These are phyloP conservation scores for Spinacia oleracea DNA, from an alignment of 179 eudicot species.

Conservation along the genomic window DNA sequence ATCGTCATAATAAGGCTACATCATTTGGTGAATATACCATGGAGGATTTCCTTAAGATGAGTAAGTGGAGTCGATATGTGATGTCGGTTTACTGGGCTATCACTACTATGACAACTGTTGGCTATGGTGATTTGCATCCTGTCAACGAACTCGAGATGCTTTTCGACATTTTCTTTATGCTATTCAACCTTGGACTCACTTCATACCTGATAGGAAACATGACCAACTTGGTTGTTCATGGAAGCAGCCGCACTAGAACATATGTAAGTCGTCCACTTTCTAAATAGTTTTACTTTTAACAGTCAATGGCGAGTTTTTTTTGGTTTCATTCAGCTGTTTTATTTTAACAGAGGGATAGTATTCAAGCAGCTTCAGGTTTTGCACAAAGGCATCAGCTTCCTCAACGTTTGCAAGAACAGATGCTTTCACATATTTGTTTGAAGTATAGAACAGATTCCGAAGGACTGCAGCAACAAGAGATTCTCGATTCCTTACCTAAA, in stretches of 20 bases:
- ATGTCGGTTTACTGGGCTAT: slow-evolving; percentile 91
- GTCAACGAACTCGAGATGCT: slow-evolving; percentile 76
- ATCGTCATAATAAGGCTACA: slow-evolving; percentile 51
- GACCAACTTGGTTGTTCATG: slow-evolving; percentile 96
- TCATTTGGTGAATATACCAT: slow-evolving; percentile 75
- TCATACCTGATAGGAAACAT: slow-evolving; percentile 89
- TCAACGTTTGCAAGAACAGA: slow-evolving; percentile 76
- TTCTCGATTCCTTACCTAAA: slow-evolving; percentile 81
- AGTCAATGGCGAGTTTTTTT: background rate
- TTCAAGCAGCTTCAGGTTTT: slow-evolving; percentile 92
- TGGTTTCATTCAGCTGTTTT: background rate
- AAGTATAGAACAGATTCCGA: slow-evolving; percentile 82
- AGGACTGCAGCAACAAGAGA: slow-evolving; percentile 89
- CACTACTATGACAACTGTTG: slow-evolving; percentile 83
- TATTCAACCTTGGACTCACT: slow-evolving; percentile 84
- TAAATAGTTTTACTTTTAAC: background rate
- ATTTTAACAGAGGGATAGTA: slow-evolving; percentile 67
- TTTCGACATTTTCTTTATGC: slow-evolving; percentile 75
- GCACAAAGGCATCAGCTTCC: slow-evolving; percentile 81
- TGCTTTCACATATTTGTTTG: slow-evolving; percentile 84
- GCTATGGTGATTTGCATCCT: slow-evolving; percentile 92
- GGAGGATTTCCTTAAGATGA: slow-evolving; percentile 44
- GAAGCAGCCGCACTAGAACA: slow-evolving; percentile 74
- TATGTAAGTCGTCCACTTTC: slow-evolving; percentile 81
- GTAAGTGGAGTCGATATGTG: slow-evolving; percentile 72